phyloP scores from a whole-genome alignment of 192 early-diverging fungal species.

The Coemansia javaensis region DNA sequence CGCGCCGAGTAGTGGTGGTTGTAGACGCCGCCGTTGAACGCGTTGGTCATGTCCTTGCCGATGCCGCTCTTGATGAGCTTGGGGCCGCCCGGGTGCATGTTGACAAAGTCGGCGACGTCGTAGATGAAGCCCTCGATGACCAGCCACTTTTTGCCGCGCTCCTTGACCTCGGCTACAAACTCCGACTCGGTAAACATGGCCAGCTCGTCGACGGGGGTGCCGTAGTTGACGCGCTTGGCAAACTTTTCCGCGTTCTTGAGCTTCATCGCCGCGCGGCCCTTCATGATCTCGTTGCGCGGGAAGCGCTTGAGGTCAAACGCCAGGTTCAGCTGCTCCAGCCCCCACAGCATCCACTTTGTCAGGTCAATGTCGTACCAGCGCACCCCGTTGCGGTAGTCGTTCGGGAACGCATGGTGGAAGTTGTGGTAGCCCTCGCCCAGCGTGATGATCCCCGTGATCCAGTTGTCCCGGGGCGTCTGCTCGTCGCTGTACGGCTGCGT shows the following conservation, averaged over 20 bases:
- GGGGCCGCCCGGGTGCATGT: constrained; percentile 82
- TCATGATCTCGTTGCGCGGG: constrained; percentile 73
- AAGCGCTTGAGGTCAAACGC: constrained; percentile 64
- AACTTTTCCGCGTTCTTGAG: constrained; percentile 67
- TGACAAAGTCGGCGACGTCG: constrained; percentile 73
- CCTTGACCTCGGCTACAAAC: constrained; percentile 59
- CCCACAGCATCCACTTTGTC: constrained; percentile 74
- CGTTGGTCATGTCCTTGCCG: constrained; percentile 78
- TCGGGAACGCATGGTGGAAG: constrained; percentile 83
- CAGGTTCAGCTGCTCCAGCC: constrained; percentile 54
- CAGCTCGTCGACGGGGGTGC: constrained; percentile 62
- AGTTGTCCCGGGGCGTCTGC: constrained; percentile 80
- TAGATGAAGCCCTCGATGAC: constrained; percentile 81
- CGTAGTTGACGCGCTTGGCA: constrained; percentile 69
- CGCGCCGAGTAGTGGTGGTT: constrained; percentile 82
- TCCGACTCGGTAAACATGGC: constrained; percentile 63
- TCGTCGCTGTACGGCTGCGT: constrained; percentile 75
- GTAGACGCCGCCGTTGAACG: constrained; percentile 88
- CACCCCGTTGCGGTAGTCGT: constrained; percentile 82
- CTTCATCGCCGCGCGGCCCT: constrained; percentile 69
- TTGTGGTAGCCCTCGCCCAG: constrained; percentile 83
- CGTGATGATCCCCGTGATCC: constrained; percentile 71
- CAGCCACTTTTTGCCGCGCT: constrained; percentile 64
- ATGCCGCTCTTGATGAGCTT: constrained; percentile 63
- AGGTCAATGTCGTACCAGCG: constrained; percentile 69